phyloP scores from a whole-genome alignment of 495 filamentous ascomycete genomes.

The Podospora fimiseda region DNA sequence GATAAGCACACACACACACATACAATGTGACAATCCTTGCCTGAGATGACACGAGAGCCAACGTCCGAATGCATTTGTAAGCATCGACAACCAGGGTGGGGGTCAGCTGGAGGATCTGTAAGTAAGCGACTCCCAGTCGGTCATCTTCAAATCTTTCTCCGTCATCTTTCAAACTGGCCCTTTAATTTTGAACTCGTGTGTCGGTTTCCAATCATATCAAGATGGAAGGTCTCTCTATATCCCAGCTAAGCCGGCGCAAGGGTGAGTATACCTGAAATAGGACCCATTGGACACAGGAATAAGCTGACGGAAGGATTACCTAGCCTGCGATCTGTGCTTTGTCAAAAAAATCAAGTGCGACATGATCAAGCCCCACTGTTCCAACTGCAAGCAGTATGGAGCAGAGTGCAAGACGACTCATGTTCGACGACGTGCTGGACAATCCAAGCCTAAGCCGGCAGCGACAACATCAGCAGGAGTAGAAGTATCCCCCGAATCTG shows the following conservation, averaged over 20 bases:
- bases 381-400: conserved; percentile 29
- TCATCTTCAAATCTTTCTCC: too few relatives aligned
- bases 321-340: conserved; percentile 29
- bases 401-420: conserved; percentile 25
- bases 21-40: too few relatives aligned
- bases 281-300: neutral
- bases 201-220: too few relatives aligned
- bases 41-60: too few relatives aligned
- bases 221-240: neutral
- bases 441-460: neutral
- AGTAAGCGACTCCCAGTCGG: too few relatives aligned
- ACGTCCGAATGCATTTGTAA: too few relatives aligned
- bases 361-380: conserved; percentile 28
- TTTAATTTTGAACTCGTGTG: neutral
- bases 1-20: too few relatives aligned
- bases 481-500: too few relatives aligned
- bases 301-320: neutral
- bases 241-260: neutral
- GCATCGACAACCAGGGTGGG: too few relatives aligned
- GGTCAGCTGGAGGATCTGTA: too few relatives aligned
- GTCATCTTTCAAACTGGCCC: too few relatives aligned
- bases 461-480: neutral
- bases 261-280: neutral
- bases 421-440: conserved; percentile 10
- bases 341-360: conserved; percentile 33